Percentiles rank a stretch among this genome's conserved stretches.
phyloP scores from a whole-genome alignment of 495 filamentous ascomycete genomes.

The Neohortaea acidophila region DNA sequence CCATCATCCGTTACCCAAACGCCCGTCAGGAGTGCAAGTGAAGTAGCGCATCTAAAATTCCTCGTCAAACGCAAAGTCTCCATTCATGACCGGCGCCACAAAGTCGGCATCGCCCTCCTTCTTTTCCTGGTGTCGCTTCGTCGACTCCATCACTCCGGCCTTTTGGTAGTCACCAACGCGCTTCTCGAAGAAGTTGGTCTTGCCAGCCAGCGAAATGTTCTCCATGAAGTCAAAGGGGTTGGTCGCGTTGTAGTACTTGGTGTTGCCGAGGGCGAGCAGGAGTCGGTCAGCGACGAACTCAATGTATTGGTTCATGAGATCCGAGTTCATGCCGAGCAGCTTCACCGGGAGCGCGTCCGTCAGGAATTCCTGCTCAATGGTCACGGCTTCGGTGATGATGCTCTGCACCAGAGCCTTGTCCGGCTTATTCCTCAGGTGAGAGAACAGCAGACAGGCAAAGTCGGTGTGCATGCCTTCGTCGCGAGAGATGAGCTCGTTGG shows the following conservation, averaged over 20 bases:
- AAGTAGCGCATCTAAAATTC: conserved; percentile 83
- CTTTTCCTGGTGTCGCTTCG: conserved; percentile 54
- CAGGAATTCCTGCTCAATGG: conserved; percentile 94
- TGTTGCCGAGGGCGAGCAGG: conserved; percentile 77
- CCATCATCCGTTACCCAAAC: no score
- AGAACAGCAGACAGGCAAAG: conserved; percentile 94
- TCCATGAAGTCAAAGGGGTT: conserved; percentile 99
- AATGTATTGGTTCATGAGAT: conserved; percentile 98
- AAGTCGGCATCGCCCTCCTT: conserved; percentile 28
- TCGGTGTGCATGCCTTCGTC: conserved; percentile 99
- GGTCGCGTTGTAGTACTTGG: conserved; percentile 77
- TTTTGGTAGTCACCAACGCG: conserved; percentile 99
- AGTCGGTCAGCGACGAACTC: conserved; percentile 97
- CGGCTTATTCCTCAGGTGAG: conserved; percentile 82
- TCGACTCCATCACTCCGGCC: conserved; percentile 92
- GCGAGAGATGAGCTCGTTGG: conserved; percentile 98
- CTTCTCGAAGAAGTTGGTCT: conserved; percentile 99
- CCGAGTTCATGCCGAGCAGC: conserved; percentile 93
- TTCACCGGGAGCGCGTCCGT: conserved; percentile 84
- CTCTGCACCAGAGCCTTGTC: conserved; percentile 61
- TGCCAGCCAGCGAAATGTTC: conserved; percentile 93
- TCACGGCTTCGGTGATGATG: conserved; percentile 87
- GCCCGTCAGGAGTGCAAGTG: no score
- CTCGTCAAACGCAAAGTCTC: conserved; percentile 86
- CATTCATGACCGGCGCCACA: conserved; percentile 47